phyloP scores from a whole-genome alignment of 257 asterid species.

The Scutellaria minor region DNA sequence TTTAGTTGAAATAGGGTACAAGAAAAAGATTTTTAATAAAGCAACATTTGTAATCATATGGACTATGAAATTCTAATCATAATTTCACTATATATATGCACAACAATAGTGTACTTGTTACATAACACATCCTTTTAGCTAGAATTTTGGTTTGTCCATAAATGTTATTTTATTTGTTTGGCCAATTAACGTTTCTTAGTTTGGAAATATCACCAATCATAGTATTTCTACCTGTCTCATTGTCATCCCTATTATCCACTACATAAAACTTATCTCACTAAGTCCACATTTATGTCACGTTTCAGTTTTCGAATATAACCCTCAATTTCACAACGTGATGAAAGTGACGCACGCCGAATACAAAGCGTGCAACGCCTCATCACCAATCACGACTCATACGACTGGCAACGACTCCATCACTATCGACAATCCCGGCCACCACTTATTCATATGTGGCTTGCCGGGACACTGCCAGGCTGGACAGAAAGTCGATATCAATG shows the following conservation, averaged over 20 bases:
- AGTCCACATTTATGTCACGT: not conserved
- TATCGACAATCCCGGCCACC: constrained; percentile 65
- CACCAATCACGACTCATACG: constrained; percentile 67
- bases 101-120: too few relatives aligned
- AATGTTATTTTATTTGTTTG: too few relatives aligned
- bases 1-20: not conserved
- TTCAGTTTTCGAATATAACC: constrained; percentile 68
- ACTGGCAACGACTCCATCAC: constrained; percentile 86
- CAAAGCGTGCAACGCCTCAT: constrained; percentile 68
- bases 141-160: too few relatives aligned
- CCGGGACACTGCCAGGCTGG: constrained; percentile 95
- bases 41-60: too few relatives aligned
- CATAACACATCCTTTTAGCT: too few relatives aligned
- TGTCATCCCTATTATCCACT: not conserved
- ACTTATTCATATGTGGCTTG: constrained; percentile 73
- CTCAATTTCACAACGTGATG: constrained; percentile 82
- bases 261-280: not conserved
- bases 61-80: too few relatives aligned
- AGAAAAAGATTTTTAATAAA: not conserved
- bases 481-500: constrained; percentile 79
- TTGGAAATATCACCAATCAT: too few relatives aligned
- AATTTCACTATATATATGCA: too few relatives aligned
- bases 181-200: too few relatives aligned
- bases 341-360: constrained; percentile 66
- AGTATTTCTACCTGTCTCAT: not conserved